phyloP scores from a whole-genome alignment of 768 basidiomycete genomes.

The Myochromella boudieri region DNA sequence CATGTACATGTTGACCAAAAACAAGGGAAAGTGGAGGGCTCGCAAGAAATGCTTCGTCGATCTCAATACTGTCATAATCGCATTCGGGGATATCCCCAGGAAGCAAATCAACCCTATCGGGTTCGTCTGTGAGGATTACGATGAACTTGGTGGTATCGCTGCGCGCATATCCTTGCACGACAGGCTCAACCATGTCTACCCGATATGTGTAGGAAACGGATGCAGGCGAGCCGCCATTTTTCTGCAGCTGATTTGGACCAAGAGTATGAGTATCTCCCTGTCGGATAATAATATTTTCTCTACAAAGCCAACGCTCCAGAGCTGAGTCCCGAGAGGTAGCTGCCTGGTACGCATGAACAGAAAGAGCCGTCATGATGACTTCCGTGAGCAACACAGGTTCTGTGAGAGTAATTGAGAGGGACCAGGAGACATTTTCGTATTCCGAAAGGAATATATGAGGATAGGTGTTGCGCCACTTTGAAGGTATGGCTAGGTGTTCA shows the following conservation, averaged over 20 bases:
- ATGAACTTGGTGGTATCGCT: conserved; percentile 53
- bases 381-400: conserved; percentile 44
- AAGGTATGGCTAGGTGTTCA: conserved; percentile 38
- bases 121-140: conserved; percentile 34
- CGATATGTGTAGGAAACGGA: conserved; percentile 36
- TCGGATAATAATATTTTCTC: conserved; percentile 47
- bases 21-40: conserved; percentile 39
- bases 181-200: conserved; percentile 66
- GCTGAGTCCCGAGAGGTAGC: conserved; percentile 32
- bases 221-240: conserved; percentile 12
- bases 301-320: conserved; percentile 45
- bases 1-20: conserved; percentile 17
- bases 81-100: conserved; percentile 17
- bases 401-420: conserved; percentile 22
- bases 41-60: conserved; percentile 71
- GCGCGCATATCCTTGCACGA: conserved; percentile 64
- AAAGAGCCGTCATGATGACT: conserved; percentile 52
- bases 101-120: conserved; percentile 11
- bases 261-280: conserved; percentile 43
- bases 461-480: conserved; percentile 37
- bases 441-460: conserved; percentile 30
- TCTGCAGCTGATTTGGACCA: conserved; percentile 20
- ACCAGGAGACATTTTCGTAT: conserved; percentile 3
- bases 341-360: conserved; percentile 45
- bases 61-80: conserved; percentile 55